A percentile compares a stretch with the other conserved stretches of the same genome.
phyloP scores from a whole-genome alignment of 2,329 filamentous ascomycete species.

The Penicillium sclerotigenum region DNA sequence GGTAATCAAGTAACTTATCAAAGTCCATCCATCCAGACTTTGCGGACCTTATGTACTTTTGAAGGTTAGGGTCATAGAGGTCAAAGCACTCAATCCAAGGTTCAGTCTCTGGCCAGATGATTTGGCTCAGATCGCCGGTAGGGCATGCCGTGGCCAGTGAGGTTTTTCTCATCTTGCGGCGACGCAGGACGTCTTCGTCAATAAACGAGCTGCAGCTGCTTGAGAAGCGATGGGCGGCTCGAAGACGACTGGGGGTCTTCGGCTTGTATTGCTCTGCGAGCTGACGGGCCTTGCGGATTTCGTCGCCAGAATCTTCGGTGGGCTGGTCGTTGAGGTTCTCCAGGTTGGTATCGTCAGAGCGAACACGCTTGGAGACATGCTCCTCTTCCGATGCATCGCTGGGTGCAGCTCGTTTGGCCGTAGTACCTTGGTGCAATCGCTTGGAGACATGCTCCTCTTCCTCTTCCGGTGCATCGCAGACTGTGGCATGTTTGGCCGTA shows the following conservation, averaged over 20 bases:
- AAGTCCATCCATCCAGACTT: no score
- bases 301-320: background rate
- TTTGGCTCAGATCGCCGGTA: background rate
- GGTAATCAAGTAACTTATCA: no score
- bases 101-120: background rate
- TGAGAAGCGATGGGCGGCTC: constrained; percentile 25
- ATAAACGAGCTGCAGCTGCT: background rate
- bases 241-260: constrained; percentile 43
- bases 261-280: constrained; percentile 44
- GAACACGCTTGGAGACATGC: background rate
- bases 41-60: no score
- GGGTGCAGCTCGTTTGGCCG: background rate
- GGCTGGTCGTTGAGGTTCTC: constrained; percentile 12
- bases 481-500: background rate
- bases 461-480: background rate
- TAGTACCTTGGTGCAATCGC: background rate
- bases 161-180: background rate
- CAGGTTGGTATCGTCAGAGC: background rate
- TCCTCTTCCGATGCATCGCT: background rate
- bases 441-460: background rate
- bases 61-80: background rate
- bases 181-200: background rate
- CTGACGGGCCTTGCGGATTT: constrained; percentile 35
- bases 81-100: background rate
- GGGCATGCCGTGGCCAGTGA: background rate